phyloP scores from a whole-genome alignment of 73 alveolate genomes.

The Blepharisma stoltei region DNA sequence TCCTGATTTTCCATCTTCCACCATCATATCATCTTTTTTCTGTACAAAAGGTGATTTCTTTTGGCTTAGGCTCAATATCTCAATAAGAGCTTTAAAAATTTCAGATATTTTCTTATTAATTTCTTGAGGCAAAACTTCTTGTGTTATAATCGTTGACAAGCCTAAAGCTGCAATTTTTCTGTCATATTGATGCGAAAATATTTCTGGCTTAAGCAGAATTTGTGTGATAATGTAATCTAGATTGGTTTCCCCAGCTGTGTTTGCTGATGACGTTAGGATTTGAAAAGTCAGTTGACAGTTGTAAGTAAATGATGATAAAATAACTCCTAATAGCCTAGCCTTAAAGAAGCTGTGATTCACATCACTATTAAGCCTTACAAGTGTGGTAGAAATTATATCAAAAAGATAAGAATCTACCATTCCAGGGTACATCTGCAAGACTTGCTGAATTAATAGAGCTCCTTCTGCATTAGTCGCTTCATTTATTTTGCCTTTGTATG shows the following conservation, averaged over 20 bases:
- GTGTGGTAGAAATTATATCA: neutral
- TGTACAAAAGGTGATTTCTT: too few species aligned
- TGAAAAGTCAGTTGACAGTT: neutral
- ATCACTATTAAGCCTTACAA: neutral
- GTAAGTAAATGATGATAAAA: neutral
- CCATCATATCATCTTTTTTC: too few species aligned
- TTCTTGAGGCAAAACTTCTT: neutral
- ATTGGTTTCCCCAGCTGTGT: neutral
- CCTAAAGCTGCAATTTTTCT: conserved; percentile 15
- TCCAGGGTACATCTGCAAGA: neutral
- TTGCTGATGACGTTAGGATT: neutral
- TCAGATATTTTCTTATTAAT: neutral
- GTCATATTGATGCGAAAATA: conserved; percentile 3
- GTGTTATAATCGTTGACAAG: neutral
- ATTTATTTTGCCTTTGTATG: conserved; percentile 10
- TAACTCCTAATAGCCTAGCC: conserved; percentile 14
- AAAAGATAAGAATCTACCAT: neutral
- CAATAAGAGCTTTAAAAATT: neutral
- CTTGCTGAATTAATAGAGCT: neutral
- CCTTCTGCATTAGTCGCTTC: conserved; percentile 36
- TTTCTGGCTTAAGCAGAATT: neutral
- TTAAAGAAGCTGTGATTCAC: neutral
- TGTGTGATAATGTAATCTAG: neutral
- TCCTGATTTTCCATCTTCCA: too few species aligned
- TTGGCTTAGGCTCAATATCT: neutral